Percentiles rank a stretch among this genome's conserved stretches.
Evolutionary conservation across 2,329 filamentous ascomycete genomes (phyloP).

Genomic region (Xylaria sp.): DNA sequence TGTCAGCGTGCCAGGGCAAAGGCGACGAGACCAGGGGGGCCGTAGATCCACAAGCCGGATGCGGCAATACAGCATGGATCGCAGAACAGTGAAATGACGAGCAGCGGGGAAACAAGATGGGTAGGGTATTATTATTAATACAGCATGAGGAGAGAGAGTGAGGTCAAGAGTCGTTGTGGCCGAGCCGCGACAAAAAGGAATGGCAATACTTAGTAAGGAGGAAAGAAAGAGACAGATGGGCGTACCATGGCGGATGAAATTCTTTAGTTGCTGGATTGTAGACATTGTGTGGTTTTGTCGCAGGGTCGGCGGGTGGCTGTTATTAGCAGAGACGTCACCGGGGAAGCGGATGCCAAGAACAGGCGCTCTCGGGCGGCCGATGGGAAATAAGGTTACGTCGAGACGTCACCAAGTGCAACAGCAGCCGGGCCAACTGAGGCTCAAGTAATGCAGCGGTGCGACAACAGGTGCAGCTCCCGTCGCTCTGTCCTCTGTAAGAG

Average conservation of each 20-base stretch:
- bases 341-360: conserved; percentile 11
- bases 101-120: conserved; percentile 15
- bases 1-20: conserved; percentile 49
- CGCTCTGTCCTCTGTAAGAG: background rate
- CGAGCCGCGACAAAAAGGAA: conserved; percentile 5
- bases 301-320: background rate
- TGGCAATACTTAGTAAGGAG: conserved; percentile 19
- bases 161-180: background rate
- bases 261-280: conserved; percentile 94
- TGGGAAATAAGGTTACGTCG: conserved; percentile 30
- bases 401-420: conserved; percentile 32
- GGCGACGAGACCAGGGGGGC: conserved; percentile 23
- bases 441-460: conserved; percentile 21
- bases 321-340: conserved; percentile 43
- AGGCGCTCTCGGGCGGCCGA: conserved; percentile 29
- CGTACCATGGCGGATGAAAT: conserved; percentile 91
- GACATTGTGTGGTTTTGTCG: conserved; percentile 60
- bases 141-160: background rate
- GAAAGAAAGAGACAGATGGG: conserved; percentile 22
- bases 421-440: conserved; percentile 29
- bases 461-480: background rate
- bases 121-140: background rate
- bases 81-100: conserved; percentile 12
- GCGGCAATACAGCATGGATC: conserved; percentile 16
- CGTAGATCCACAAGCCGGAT: conserved; percentile 32